Conservation (phyloP, 305 asterid species). For the Fraxinus dipetala region DNA sequence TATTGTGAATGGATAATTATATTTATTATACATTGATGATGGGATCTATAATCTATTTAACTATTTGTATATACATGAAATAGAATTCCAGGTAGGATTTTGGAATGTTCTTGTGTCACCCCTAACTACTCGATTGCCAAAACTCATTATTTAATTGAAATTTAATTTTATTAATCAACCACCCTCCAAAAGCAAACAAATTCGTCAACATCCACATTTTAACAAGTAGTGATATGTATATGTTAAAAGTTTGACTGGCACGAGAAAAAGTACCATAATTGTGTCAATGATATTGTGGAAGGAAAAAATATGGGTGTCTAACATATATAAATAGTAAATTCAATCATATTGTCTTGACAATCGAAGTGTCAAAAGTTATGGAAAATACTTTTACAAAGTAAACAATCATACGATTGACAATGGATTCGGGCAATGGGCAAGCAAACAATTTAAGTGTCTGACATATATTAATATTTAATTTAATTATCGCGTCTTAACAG, state of each 20-base stretch:
- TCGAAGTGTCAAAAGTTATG: too few relatives aligned
- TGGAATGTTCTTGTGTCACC: slow-evolving; percentile 22
- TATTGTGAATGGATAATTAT: too few relatives aligned
- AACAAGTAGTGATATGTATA: background rate
- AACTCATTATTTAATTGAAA: background rate
- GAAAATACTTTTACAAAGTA: too few relatives aligned
- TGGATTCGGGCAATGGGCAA: too few relatives aligned
- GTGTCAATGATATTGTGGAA: background rate
- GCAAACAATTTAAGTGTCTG: background rate
- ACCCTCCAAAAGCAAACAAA: slow-evolving; percentile 27
- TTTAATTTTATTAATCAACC: slow-evolving; percentile 22
- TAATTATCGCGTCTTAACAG: too few relatives aligned
- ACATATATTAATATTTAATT: background rate
- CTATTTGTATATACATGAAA: background rate
- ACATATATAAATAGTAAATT: too few relatives aligned
- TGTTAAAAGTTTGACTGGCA: background rate
- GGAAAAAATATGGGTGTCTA: too few relatives aligned
- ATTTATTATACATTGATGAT: background rate
- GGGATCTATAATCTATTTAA: slow-evolving; percentile 13
- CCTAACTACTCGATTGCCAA: slow-evolving; percentile 25
- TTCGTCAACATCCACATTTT: slow-evolving; percentile 56
- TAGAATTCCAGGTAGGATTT: slow-evolving; percentile 49
- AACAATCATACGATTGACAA: too few relatives aligned
- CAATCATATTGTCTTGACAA: background rate
- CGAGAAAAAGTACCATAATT: background rate